These are phyloP conservation scores for Neophaeococcomyces aloes DNA, from an alignment of 2,329 filamentous ascomycete genomes.

Conservation along the genomic window DNA sequence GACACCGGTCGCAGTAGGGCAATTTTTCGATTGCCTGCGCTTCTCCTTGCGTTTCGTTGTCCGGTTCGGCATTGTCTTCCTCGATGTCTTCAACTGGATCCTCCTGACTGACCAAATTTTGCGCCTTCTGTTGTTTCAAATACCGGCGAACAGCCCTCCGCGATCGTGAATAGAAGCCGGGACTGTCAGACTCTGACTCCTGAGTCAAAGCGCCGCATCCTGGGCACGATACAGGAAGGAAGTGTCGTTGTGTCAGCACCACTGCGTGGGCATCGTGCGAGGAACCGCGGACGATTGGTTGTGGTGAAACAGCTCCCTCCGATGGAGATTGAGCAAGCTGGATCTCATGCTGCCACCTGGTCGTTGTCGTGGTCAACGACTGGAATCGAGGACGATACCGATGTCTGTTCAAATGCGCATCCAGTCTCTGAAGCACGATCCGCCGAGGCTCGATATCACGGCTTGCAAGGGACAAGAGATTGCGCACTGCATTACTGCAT, in stretches of 20 bases:
- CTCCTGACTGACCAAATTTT: background rate
- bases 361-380: background rate
- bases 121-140: conserved; percentile 6
- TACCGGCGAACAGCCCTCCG: conserved; percentile 38
- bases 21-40: conserved; percentile 11
- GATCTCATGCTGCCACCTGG: background rate
- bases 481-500: no score
- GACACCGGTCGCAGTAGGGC: conserved; percentile 79
- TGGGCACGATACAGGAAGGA: conserved; percentile 46
- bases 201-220: conserved; percentile 54
- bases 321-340: background rate
- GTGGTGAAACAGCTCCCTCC: no score
- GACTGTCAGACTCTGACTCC: conserved; percentile 42
- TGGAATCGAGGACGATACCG: background rate
- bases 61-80: conserved; percentile 1
- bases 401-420: background rate
- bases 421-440: background rate
- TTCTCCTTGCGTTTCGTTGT: background rate
- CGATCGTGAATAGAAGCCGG: conserved; percentile 47
- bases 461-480: no score
- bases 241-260: background rate
- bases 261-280: no score
- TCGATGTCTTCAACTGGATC: background rate
- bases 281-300: no score
- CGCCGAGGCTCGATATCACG: background rate